These are phyloP conservation scores for Flaveria robusta DNA, from an alignment of 129 eudicot genomes.

Conservation along the genomic window DNA sequence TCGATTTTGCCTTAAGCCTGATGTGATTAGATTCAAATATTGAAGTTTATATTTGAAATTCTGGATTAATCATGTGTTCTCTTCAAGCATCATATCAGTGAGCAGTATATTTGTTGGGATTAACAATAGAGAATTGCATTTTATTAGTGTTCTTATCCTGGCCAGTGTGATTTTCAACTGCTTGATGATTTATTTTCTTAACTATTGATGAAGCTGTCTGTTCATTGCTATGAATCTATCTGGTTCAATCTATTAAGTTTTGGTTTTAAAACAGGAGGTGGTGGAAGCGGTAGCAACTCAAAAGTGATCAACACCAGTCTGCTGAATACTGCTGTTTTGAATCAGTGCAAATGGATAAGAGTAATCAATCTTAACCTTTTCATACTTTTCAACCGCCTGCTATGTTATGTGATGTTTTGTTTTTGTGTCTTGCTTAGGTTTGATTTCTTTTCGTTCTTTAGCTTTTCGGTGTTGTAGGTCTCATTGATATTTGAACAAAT, in stretches of 20 bases:
- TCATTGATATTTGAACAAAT: too few species aligned
- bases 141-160: background rate
- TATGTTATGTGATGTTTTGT: background rate
- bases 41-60: background rate
- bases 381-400: background rate
- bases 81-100: background rate
- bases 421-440: background rate
- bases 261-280: constrained; percentile 13
- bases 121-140: constrained; percentile 1
- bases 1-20: too few species aligned
- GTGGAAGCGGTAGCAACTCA: background rate
- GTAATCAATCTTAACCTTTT: constrained; percentile 26
- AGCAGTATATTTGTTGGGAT: background rate
- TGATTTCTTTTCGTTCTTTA: constrained; percentile 2
- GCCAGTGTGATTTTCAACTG: background rate
- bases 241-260: background rate
- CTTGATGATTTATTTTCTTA: background rate
- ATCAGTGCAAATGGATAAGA: constrained; percentile 37
- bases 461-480: background rate
- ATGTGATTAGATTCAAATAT: background rate
- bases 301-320: constrained; percentile 11
- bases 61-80: background rate
- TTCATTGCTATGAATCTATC: background rate
- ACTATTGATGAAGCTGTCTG: background rate
- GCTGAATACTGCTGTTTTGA: constrained; percentile 27